Conservation (phyloP, 208 protist genomes). For the Porcisia hertigi region DNA sequence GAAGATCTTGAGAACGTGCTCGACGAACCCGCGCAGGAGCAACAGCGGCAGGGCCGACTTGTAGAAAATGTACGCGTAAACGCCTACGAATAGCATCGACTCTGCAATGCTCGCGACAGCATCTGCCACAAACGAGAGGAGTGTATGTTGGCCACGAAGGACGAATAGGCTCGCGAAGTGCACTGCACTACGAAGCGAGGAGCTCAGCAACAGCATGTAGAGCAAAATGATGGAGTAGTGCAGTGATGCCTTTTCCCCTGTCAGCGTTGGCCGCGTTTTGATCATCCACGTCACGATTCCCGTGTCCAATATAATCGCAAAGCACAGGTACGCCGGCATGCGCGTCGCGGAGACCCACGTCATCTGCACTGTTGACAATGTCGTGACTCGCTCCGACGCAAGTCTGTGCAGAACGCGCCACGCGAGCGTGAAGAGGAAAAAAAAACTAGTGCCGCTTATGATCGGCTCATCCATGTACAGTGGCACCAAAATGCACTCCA, state of each 20-base stretch:
- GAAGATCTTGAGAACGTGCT: constrained; percentile 34
- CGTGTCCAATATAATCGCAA: constrained; percentile 25
- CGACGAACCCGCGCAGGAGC: constrained; percentile 50
- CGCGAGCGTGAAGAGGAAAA: constrained; percentile 40
- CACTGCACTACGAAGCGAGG: constrained; percentile 23
- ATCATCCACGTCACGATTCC: constrained; percentile 23
- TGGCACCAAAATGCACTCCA: constrained; percentile 56
- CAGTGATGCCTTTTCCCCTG: constrained; percentile 19
- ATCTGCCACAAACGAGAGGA: constrained; percentile 44
- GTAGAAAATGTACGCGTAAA: constrained; percentile 52
- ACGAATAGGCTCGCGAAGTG: constrained; percentile 30
- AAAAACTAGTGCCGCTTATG: constrained; percentile 35
- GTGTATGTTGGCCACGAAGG: constrained; percentile 28
- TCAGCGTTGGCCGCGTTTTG: constrained; percentile 20
- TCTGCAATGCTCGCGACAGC: constrained; percentile 39
- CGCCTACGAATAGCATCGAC: constrained; percentile 43
- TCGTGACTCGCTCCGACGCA: constrained; percentile 57
- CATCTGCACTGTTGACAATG: constrained; percentile 27
- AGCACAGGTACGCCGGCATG: constrained; percentile 35
- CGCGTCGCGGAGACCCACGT: constrained; percentile 17
- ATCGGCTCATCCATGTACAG: constrained; percentile 45
- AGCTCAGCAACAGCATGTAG: constrained; percentile 35
- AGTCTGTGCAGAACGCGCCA: constrained; percentile 64
- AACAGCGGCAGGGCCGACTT: constrained; percentile 48
- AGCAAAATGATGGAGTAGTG: constrained; percentile 41